phyloP scores from a whole-genome alignment of 1,284 basidiomycete species.

The Fomitopsis pinicola region DNA sequence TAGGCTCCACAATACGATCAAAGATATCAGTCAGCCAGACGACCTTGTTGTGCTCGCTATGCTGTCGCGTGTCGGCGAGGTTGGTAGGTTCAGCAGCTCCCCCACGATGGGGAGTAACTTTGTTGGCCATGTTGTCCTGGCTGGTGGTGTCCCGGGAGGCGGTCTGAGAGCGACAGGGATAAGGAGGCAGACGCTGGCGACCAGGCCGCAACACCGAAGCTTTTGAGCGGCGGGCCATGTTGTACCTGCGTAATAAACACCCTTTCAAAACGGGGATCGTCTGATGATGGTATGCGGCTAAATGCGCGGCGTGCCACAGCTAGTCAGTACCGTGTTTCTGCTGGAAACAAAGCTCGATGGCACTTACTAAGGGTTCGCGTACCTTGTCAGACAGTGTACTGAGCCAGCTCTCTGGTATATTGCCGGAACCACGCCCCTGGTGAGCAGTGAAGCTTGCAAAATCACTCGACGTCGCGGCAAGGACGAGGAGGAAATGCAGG shows the following conservation, averaged over 20 bases:
- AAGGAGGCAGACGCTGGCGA: background rate
- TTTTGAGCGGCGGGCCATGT: background rate
- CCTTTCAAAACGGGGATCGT: background rate
- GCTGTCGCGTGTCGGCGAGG: background rate
- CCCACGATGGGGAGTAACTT: background rate
- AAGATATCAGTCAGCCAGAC: background rate
- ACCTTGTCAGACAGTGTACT: too few species aligned
- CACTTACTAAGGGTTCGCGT: background rate
- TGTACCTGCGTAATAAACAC: background rate
- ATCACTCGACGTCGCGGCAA: background rate
- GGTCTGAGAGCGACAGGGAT: background rate
- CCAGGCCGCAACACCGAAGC: background rate
- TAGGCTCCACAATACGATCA: background rate
- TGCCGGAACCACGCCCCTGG: too few species aligned
- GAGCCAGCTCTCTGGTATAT: too few species aligned
- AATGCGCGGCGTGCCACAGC: background rate
- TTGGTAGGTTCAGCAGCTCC: background rate
- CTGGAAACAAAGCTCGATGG: background rate
- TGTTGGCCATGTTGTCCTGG: background rate
- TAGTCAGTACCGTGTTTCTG: background rate
- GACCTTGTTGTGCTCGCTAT: background rate
- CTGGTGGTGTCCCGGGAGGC: background rate
- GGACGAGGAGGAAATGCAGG: background rate
- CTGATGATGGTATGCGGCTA: background rate
- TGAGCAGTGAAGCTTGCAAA: too few species aligned